Evolutionary conservation across 768 basidiomycete species (phyloP).

Genomic region (Leccinum subgranulosum): DNA sequence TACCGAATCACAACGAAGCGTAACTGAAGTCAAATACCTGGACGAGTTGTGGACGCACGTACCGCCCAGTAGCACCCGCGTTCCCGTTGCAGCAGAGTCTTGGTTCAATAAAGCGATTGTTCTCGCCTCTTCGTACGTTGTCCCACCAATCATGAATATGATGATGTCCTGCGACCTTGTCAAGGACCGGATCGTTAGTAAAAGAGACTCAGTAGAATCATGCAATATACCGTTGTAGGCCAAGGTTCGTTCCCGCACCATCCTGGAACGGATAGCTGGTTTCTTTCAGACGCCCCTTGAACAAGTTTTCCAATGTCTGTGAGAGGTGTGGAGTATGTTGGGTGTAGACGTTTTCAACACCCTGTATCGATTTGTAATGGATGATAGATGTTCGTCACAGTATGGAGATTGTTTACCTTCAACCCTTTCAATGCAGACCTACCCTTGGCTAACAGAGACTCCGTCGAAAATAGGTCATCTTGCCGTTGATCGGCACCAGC

Average conservation of each 20-base stretch:
- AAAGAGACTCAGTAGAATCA: neutral
- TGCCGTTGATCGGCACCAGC: constrained; percentile 96
- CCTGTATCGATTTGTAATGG: constrained; percentile 43
- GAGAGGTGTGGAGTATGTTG: constrained; percentile 93
- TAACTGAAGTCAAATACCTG: constrained; percentile 48
- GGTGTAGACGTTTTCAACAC: constrained; percentile 98
- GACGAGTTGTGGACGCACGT: constrained; percentile 95
- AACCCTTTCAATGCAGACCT: constrained; percentile 93
- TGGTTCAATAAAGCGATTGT: constrained; percentile 85
- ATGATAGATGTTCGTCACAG: neutral
- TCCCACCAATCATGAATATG: constrained; percentile 93
- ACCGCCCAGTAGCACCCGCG: constrained; percentile 84
- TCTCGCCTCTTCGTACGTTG: constrained; percentile 94
- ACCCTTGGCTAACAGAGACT: constrained; percentile 91
- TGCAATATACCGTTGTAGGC: constrained; percentile 59
- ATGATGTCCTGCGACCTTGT: constrained; percentile 92
- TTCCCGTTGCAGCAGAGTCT: constrained; percentile 61
- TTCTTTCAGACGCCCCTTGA: constrained; percentile 84
- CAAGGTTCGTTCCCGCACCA: constrained; percentile 63
- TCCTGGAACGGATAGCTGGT: constrained; percentile 87
- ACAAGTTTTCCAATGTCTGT: constrained; percentile 85
- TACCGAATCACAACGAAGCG: neutral
- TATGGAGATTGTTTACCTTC: constrained; percentile 53
- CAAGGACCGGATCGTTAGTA: neutral
- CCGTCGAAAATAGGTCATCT: constrained; percentile 95